Base-by-base conservation (phyloP, 2,329 filamentous ascomycete species). In the Sporothrix curviconia region DNA sequence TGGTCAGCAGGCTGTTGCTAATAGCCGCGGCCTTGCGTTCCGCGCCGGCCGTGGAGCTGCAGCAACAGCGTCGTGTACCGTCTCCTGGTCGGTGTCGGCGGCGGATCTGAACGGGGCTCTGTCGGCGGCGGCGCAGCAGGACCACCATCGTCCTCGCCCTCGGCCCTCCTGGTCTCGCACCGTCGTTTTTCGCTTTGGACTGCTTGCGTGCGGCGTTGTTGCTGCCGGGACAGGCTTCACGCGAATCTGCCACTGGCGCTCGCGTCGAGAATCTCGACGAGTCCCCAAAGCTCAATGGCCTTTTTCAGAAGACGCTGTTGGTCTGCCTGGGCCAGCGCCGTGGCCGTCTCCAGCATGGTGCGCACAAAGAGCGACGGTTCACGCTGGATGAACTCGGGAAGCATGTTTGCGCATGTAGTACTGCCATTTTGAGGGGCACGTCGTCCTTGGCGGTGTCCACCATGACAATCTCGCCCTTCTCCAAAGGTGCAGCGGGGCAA, bases 241-340 rank as follows among this genome's bases (percentile, higher is more conserved):
- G 4, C 77, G 66, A 61, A 84, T 80, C 34, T 72, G 76, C 83
- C 83, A 86, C 60, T 82, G 78, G 4, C 82, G 75, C 66, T 86
- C 83, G 50, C 81, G 66, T 86, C 83, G 58, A 86, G 81, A 46
- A 84, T 81, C 66, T 86, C 83, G 4, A 86, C 82, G 5, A 84
- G 74, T 0, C 81, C 80, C 83, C 83, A 86, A 2, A 86, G 74
- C 66, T 86, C 82, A 4, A 86, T 73, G 1, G 82, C 80, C 59
- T 80, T 77, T 55, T 75, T 75, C 7, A 86, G 71, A 12, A 84
- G 70, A 79, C 76, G 60, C 84, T 80, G 36, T 75, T 72, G 7
- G 76, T 76, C 47, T 75, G n/a, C 68, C 37, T 73, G 71, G 0
- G 79, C 78, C n/a, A 78, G 66, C 32, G 69, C 65, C 19, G 71